These are phyloP conservation scores for Neonectria hederae DNA, from an alignment of 2,329 filamentous ascomycete species.

Conservation along the genomic window DNA sequence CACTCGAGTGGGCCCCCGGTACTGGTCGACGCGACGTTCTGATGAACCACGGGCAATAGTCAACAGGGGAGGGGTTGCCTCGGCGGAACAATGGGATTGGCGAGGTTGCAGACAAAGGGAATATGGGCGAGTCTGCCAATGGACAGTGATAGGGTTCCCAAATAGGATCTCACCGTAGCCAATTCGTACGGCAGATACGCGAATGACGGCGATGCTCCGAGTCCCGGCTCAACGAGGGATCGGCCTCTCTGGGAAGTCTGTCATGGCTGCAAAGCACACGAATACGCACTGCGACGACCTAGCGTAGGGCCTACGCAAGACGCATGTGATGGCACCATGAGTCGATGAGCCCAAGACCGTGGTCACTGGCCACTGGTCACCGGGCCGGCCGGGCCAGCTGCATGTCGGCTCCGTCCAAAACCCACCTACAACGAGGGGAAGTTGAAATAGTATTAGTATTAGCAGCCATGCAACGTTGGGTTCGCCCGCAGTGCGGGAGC, in stretches of 20 bases:
- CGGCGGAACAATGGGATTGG: constrained; percentile 6
- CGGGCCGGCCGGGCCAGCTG: not conserved
- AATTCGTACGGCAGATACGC: not conserved
- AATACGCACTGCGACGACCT: constrained; percentile 3
- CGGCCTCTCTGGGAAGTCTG: not conserved
- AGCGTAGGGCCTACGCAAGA: not conserved
- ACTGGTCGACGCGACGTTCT: not conserved
- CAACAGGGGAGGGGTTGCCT: constrained; percentile 7
- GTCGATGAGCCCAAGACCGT: not conserved
- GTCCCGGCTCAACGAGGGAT: not conserved
- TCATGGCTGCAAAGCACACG: not conserved
- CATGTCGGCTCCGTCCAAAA: constrained; percentile 3
- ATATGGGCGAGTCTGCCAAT: not conserved
- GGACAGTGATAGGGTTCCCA: not conserved
- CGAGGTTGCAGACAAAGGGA: not conserved
- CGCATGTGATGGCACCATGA: constrained; percentile 3
- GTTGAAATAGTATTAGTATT: not conserved
- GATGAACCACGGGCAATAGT: constrained; percentile 5
- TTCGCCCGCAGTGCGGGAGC: constrained; percentile 1
- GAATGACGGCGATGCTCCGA: not conserved
- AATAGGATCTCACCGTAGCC: not conserved
- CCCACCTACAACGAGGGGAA: not conserved
- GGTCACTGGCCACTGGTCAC: not conserved
- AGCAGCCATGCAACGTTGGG: constrained; percentile 1
- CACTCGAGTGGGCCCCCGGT: constrained; percentile 14